Base-by-base conservation (phyloP, 495 filamentous ascomycete genomes). In the Penicillium soppii region DNA sequence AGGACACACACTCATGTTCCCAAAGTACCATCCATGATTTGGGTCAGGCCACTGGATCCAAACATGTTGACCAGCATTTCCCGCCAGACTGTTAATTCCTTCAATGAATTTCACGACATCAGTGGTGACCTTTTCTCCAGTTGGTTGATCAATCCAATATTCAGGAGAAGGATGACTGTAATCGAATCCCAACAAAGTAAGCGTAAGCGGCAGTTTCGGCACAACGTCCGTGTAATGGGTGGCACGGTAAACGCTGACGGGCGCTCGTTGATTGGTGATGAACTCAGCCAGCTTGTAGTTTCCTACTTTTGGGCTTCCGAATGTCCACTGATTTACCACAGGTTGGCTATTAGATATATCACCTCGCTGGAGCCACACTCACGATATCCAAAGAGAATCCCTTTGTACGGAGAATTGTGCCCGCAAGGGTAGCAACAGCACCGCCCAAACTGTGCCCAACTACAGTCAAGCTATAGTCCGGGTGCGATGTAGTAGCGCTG, bases 381-480 rank as follows among this genome's bases (percentile, higher is more conserved):
- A 69, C 64, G 45, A 67, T 46, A 17, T 61, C 50, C 48, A 65
- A 32, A 8, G 44, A 26, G 38, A 61, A 57, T 25, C 80, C 82
- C 6, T 55, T 43, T 36, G 71, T 71, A 7, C 81, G 72, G 36
- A 87, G 61, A 45, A 76, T 69, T 12, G 73, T 79, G 0, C 82
- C 82, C 0, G 73, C 83, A 5, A 89, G 49, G 1, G 73, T 76
- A 15, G 78, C 82, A 37, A 88, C 68, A 5, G 84, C 84, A 29
- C 67, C 86, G 37, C 86, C 86, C 4, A 87, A 74, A 26, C 78
- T 83, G 67, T 88, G 84, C 4, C 86, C 86, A 0, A 81, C 83
- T 8, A 79, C 61, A 15, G 79, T 61, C 53, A 88, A 52, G 21
- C 62, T 62, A 63, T 80, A 85, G 19, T 32, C 53, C 0, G 84